Evolutionary conservation across 495 filamentous ascomycete genomes (phyloP), one percentile per base, ranked within the genome.

Genomic region (Talaromyces proteolyticus): DNA sequence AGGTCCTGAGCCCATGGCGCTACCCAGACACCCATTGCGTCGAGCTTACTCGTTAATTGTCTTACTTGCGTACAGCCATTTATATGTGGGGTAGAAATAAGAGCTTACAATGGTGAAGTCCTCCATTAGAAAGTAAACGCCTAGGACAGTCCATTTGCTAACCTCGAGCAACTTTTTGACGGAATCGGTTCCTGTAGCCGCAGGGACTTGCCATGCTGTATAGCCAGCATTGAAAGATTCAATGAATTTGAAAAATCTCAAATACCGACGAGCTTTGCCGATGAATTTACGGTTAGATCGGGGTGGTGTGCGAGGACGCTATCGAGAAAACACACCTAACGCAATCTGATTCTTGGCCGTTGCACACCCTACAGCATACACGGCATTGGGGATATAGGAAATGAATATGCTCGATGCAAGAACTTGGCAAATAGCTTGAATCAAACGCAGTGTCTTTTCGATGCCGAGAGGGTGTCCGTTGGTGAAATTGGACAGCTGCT

Each of bases 241-340:
- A 4, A 86, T 64, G 60, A 82, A 85, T 25, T 77, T 75, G 54
- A 84, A 85, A 49, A 83, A 66, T 20, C 84, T 74, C 60, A 87
- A 73, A 63, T 70, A 83, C 6, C 81, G 70, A 20, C 84, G 65
- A 8, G 72, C 76, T 60, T 17, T 22, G 44, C 10, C 23, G 10
- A 17, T 2, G 42, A 6, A 23, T 22, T 19, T 43, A 49, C n/a
- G 59, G 34, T 23, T 45, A 38, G 45, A 41, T 24, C 8, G 14
- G 19, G 43, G 7, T 20, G 4, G 37, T 17, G 2, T 21, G 10
- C 34, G n/a, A 0, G 44, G 26, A 24, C 5, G 12, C 17, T 1
- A n/a, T 18, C 0, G 20, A 16, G 11, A 41, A 25, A 19, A 48
- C 49, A 3, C 20, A 51, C 49, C 49, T 10, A 51, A 39, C 19